A percentile compares a stretch with the other conserved stretches of the same genome.
These are phyloP conservation scores for Avicennia marina DNA, from an alignment of 257 asterid species.

Conservation along the genomic window DNA sequence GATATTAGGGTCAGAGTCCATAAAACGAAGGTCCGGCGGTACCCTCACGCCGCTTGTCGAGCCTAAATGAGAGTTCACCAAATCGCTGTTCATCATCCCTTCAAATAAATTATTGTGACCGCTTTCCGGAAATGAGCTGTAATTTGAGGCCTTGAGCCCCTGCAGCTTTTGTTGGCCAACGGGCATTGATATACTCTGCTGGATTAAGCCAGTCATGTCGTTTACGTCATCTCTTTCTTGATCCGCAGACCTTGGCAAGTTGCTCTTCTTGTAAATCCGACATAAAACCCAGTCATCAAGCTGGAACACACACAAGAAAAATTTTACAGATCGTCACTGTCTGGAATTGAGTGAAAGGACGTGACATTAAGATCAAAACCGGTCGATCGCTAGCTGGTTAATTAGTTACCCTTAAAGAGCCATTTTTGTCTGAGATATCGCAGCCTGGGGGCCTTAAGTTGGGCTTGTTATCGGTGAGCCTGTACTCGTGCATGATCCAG, in stretches of 20 bases:
- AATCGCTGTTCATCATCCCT: conserved; percentile 28
- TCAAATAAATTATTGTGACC: conserved; percentile 35
- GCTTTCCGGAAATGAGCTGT: conserved; percentile 37
- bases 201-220: conserved; percentile 36
- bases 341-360: too few relatives aligned
- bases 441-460: conserved; percentile 36
- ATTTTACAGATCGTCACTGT: too few relatives aligned
- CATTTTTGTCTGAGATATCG: conserved; percentile 44
- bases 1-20: conserved; percentile 6
- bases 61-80: background rate
- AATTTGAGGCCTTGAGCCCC: conserved; percentile 26
- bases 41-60: too few relatives aligned
- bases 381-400: too few relatives aligned
- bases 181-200: conserved; percentile 17
- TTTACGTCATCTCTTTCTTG: conserved; percentile 48
- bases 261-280: conserved; percentile 68
- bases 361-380: too few relatives aligned
- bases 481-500: conserved; percentile 63
- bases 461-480: conserved; percentile 36
- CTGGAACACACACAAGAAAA: conserved; percentile 22
- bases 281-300: conserved; percentile 86
- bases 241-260: conserved; percentile 55
- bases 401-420: conserved; percentile 54
- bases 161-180: too few relatives aligned
- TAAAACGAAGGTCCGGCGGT: background rate